These are phyloP conservation scores for Aureoboletus auriporus DNA, from an alignment of 768 basidiomycete genomes.

Conservation along the genomic window DNA sequence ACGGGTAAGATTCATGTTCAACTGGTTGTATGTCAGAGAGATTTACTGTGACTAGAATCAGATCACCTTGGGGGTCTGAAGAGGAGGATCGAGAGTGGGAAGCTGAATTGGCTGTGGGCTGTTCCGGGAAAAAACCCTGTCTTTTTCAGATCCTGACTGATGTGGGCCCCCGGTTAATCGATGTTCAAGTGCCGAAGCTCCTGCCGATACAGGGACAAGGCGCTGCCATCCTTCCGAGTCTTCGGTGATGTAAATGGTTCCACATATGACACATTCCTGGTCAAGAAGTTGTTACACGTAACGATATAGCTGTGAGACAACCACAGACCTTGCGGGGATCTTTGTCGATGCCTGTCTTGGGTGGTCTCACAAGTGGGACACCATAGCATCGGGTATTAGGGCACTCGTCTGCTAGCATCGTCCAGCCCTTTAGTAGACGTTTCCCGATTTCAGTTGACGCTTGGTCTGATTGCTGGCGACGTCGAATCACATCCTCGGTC, in stretches of 20 bases:
- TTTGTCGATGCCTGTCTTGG: slow-evolving; percentile 55
- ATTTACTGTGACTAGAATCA: background rate
- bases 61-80: slow-evolving; percentile 26
- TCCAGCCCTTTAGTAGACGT: slow-evolving; percentile 76
- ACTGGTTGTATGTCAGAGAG: slow-evolving; percentile 14
- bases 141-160: slow-evolving; percentile 10
- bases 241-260: slow-evolving; percentile 54
- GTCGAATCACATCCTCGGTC: slow-evolving; percentile 58
- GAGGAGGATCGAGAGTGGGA: slow-evolving; percentile 30
- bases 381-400: slow-evolving; percentile 66
- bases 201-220: slow-evolving; percentile 32
- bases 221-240: slow-evolving; percentile 49
- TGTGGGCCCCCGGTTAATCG: background rate
- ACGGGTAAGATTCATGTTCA: slow-evolving; percentile 17
- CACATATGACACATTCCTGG: slow-evolving; percentile 80
- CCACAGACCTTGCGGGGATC: slow-evolving; percentile 61
- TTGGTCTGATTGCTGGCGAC: slow-evolving; percentile 76
- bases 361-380: slow-evolving; percentile 79
- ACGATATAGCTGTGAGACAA: slow-evolving; percentile 1
- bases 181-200: slow-evolving; percentile 3
- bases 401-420: slow-evolving; percentile 89
- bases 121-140: slow-evolving; percentile 10
- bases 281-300: slow-evolving; percentile 2
- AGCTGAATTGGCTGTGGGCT: slow-evolving; percentile 31
- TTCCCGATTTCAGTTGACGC: slow-evolving; percentile 80